Base-by-base conservation (phyloP, 2,329 filamentous ascomycete species). In the Thielaviopsis ethacetica region DNA sequence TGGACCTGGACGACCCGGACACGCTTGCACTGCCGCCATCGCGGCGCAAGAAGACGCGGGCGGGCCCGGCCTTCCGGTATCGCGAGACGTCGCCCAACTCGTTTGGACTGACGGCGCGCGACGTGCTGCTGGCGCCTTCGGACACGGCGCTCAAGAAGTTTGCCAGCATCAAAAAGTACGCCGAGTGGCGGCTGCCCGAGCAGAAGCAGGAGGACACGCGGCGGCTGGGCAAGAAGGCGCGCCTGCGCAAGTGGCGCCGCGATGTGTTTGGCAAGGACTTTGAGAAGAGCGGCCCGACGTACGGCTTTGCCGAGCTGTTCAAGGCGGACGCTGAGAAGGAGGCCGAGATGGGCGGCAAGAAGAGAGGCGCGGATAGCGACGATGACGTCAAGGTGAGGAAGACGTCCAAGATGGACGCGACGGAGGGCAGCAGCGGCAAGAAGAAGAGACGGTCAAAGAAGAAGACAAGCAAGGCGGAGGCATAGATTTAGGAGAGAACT, bases 151-250 rank as follows among this genome's bases (percentile, higher is more conserved):
- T 98, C 63, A 98, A 98, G 71, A 79, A 91, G 64, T 98, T 86
- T 67, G 91, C 85, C 5, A 91, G 93, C 6, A 75, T 98, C 67
- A 98, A 98, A 79, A 97, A 96, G 74, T 80, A 96, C 61, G 91
- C 91, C 4, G 78, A 87, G 5, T 98, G 93, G 75, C 81, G 93
- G 59, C 91, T 96, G 68, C 75, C 78, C 2, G 87, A 91, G 66
- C 93, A 94, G 79, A 97, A 97, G 77, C 78, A 80, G 64, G 86
- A 85, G 66, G 93, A 98, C 68, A 83, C 84, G 73, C 95, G 95
- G 77, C 80, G 81, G 65, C 77, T 97, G 30, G 86, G 88, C 63
- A 98, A 97, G 80, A 97, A 97, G 75, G 88, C 88, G 7, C 79
- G 91, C 21, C 75, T 98, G 62, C 77, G 90, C 67, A 81, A 96